Percentiles rank a stretch among this genome's conserved stretches.
Evolutionary conservation across 495 filamentous ascomycete species (phyloP).

Genomic region (Aspergillus olivimuriae): DNA sequence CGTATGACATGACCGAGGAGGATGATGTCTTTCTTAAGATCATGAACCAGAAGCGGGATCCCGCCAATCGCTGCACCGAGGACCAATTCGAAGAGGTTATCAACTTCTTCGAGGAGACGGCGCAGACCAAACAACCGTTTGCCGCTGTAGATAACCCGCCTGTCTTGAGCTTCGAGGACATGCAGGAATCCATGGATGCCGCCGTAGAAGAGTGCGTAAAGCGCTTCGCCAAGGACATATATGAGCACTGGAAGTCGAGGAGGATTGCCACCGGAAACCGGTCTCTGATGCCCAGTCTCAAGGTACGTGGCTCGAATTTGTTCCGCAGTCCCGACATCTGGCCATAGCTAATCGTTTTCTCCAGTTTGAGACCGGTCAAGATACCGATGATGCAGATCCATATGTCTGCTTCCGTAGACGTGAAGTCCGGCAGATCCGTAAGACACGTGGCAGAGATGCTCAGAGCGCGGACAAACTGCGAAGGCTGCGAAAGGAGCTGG

Average conservation of each 20-base stretch:
- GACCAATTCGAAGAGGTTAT: conserved; percentile 91
- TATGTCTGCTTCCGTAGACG: conserved; percentile 98
- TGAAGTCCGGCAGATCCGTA: conserved; percentile 88
- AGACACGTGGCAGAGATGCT: conserved; percentile 88
- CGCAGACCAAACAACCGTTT: conserved; percentile 73
- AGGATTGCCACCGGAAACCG: conserved; percentile 60
- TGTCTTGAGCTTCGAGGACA: conserved; percentile 70
- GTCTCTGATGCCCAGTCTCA: conserved; percentile 66
- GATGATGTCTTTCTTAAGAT: conserved; percentile 79
- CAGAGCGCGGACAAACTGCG: conserved; percentile 93
- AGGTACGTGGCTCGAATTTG: conserved; percentile 43
- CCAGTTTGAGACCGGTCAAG: conserved; percentile 82
- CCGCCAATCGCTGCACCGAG: conserved; percentile 64
- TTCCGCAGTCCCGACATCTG: too few relatives aligned
- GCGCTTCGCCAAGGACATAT: conserved; percentile 76
- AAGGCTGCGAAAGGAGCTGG: conserved; percentile 83
- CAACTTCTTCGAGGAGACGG: conserved; percentile 88
- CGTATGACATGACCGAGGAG: conserved; percentile 88
- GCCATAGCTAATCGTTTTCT: conserved; percentile 19
- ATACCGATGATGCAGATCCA: conserved; percentile 92
- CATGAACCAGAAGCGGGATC: conserved; percentile 69
- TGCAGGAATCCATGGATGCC: conserved; percentile 71
- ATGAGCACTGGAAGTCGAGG: conserved; percentile 81
- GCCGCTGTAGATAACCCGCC: conserved; percentile 80
- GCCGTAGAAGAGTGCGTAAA: conserved; percentile 58